A percentile compares a stretch with the other conserved stretches of the same genome.
Conservation (phyloP, 345 rosid genomes). For the Eutrema yunnanense region DNA sequence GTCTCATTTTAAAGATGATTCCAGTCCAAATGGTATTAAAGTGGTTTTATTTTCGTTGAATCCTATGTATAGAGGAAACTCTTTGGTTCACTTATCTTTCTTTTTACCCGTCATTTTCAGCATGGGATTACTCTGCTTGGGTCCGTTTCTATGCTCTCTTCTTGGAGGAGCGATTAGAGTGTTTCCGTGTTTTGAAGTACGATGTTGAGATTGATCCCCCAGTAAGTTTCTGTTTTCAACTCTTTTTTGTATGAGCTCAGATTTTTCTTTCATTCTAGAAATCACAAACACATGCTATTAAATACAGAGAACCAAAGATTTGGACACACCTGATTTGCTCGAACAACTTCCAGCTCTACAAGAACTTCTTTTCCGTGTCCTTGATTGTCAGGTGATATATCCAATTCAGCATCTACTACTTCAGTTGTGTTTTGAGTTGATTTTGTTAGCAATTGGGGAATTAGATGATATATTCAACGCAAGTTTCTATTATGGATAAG, state of each 20-base stretch:
- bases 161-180: constrained; percentile 95
- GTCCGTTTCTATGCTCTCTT: constrained; percentile 83
- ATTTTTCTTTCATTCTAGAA: neutral
- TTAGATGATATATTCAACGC: neutral
- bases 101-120: constrained; percentile 37
- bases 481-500: neutral
- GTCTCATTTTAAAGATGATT: constrained; percentile 98
- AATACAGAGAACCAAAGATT: constrained; percentile 80
- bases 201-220: constrained; percentile 81
- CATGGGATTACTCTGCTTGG: constrained; percentile 98
- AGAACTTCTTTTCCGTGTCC: constrained; percentile 86
- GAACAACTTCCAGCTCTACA: constrained; percentile 91
- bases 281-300: neutral
- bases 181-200: constrained; percentile 83
- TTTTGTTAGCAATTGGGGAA: neutral
- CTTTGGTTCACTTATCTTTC: constrained; percentile 13
- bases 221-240: constrained; percentile 42
- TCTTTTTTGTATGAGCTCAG: neutral
- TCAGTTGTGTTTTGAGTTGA: neutral
- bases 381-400: constrained; percentile 76
- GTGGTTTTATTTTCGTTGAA: neutral
- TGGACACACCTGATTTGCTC: constrained; percentile 82
- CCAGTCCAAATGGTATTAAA: constrained; percentile 76
- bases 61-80: neutral
- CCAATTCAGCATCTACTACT: neutral